Percentiles rank a stretch among this genome's conserved stretches.
phyloP scores from a whole-genome alignment of 2,329 filamentous ascomycete species.

The Cryphonectria parasitica region DNA sequence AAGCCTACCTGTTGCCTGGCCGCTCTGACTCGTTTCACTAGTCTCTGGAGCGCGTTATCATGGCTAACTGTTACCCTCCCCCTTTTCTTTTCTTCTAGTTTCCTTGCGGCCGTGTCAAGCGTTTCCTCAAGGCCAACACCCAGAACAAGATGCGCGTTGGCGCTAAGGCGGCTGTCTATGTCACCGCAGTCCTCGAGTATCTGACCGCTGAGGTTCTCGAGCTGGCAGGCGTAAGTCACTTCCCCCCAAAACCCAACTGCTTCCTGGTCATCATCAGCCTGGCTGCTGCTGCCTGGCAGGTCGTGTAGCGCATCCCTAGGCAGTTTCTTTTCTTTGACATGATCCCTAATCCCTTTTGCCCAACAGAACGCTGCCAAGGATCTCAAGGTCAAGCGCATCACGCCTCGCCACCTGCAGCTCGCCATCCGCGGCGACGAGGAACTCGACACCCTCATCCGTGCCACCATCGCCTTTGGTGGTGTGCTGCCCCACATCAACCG shows the following conservation, averaged over 20 bases:
- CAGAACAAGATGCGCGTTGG: slow-evolving; percentile 99
- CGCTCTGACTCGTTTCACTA: slow-evolving; percentile 8
- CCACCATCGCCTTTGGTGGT: slow-evolving; percentile 97
- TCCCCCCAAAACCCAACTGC: not conserved
- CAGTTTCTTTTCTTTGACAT: not conserved
- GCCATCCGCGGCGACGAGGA: slow-evolving; percentile 99
- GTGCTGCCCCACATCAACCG: slow-evolving; percentile 99
- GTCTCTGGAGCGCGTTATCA: not conserved
- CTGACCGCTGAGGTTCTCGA: slow-evolving; percentile 97
- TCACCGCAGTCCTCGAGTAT: slow-evolving; percentile 97
- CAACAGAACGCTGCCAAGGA: slow-evolving; percentile 92
- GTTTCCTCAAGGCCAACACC: slow-evolving; percentile 98
- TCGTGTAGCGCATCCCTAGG: not conserved
- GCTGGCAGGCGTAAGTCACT: slow-evolving; percentile 76
- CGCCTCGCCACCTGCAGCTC: slow-evolving; percentile 94
- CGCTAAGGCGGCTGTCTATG: slow-evolving; percentile 97
- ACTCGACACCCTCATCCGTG: slow-evolving; percentile 94
- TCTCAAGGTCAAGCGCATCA: slow-evolving; percentile 99
- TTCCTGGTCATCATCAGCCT: not conserved
- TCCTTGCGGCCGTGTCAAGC: slow-evolving; percentile 99
- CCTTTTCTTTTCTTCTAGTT: slow-evolving; percentile 75
- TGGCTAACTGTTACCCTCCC: slow-evolving; percentile 19
- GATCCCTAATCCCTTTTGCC: slow-evolving; percentile 5
- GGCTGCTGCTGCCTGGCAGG: slow-evolving; percentile 18
- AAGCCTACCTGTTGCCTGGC: not conserved